Percentiles rank a stretch among this genome's conserved stretches.
These are phyloP conservation scores for Botryobasidium botryosum DNA, from an alignment of 768 basidiomycete species.

Conservation along the genomic window DNA sequence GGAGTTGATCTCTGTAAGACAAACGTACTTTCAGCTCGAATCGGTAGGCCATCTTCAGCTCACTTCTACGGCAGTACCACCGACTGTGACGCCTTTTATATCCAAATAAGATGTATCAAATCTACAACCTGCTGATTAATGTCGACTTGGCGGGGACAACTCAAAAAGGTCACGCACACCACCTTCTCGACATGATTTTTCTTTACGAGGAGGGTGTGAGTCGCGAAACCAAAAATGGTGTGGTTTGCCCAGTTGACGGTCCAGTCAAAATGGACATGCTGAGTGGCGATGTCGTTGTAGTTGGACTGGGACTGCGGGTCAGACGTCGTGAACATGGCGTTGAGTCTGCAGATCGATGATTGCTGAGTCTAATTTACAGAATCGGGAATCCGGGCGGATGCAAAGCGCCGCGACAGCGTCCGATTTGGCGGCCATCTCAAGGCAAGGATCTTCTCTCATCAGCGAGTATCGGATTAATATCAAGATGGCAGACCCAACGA, in stretches of 20 bases:
- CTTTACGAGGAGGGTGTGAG: constrained; percentile 40
- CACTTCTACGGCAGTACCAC: constrained; percentile 32
- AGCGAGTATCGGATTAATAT: too few relatives aligned
- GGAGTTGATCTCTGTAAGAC: background rate
- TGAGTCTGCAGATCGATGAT: too few relatives aligned
- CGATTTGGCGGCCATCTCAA: too few relatives aligned
- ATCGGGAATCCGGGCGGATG: too few relatives aligned
- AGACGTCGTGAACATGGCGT: too few relatives aligned
- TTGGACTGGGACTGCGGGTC: too few relatives aligned
- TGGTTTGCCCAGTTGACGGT: constrained; percentile 49
- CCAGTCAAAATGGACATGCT: constrained; percentile 64
- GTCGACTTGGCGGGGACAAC: background rate
- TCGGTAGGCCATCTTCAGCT: constrained; percentile 18
- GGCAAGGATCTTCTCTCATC: too few relatives aligned
- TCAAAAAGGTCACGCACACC: constrained; percentile 25
- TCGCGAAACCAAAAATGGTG: constrained; percentile 45
- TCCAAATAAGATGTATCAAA: constrained; percentile 63
- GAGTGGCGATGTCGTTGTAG: constrained; percentile 45
- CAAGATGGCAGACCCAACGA: too few relatives aligned
- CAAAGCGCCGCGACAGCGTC: too few relatives aligned
- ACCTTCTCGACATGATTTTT: constrained; percentile 37
- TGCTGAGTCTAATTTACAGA: too few relatives aligned
- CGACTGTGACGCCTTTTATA: constrained; percentile 37
- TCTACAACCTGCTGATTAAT: constrained; percentile 20
- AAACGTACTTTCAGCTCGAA: too few relatives aligned